Conservation (phyloP, 2,329 filamentous ascomycete species). For the Beauveria sp. region DNA sequence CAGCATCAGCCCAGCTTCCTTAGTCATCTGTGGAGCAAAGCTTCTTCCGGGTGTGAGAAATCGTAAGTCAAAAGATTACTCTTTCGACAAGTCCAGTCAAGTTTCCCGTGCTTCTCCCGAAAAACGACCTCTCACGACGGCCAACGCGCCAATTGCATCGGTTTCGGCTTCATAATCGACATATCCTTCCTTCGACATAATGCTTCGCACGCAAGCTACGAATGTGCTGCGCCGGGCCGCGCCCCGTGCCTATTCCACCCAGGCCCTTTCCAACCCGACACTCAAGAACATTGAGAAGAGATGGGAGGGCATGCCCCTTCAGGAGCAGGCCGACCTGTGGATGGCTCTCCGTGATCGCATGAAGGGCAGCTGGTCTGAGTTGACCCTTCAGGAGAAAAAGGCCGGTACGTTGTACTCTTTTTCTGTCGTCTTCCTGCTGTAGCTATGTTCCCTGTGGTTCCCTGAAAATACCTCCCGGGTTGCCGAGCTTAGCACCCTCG, state of each 20-base stretch:
- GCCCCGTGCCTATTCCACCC: constrained; percentile 55
- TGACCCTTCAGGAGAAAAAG: constrained; percentile 97
- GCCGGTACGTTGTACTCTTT: constrained; percentile 60
- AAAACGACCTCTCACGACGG: constrained; percentile 13
- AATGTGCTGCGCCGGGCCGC: constrained; percentile 44
- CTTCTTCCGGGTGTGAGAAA: constrained; percentile 15
- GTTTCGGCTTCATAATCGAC: constrained; percentile 12
- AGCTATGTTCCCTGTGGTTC: constrained; percentile 12
- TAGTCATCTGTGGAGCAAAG: constrained; percentile 19
- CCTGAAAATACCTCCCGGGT: constrained; percentile 28
- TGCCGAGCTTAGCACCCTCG: constrained; percentile 16
- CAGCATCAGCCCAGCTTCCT: constrained; percentile 9
- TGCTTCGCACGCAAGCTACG: constrained; percentile 49
- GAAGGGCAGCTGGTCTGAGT: constrained; percentile 94
- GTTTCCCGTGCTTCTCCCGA: constrained; percentile 16
- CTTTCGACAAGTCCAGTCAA: constrained; percentile 15
- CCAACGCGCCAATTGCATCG: constrained; percentile 28
- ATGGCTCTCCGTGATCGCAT: constrained; percentile 97
- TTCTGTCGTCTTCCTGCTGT: not conserved
- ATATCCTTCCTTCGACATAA: constrained; percentile 25
- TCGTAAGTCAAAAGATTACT: constrained; percentile 24
- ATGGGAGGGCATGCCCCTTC: constrained; percentile 95
- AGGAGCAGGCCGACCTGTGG: constrained; percentile 99
- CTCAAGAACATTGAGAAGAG: constrained; percentile 98
- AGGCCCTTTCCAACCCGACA: constrained; percentile 96